Evolutionary conservation across 805 yeast genomes (phyloP).

Genomic region (Candida piceae): DNA sequence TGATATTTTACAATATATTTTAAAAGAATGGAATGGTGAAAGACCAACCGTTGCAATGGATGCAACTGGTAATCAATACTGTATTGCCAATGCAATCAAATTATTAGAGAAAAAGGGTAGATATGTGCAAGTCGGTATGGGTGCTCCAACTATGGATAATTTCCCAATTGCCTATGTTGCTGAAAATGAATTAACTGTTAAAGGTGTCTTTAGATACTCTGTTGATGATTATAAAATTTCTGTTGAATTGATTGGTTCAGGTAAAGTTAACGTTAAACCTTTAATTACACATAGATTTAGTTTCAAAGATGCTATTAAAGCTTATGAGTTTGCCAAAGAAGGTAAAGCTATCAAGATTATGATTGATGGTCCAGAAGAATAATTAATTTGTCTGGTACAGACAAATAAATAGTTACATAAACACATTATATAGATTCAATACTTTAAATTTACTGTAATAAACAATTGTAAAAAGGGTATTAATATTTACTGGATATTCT

Average conservation of each 20-base stretch:
- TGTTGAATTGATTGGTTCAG: slow-evolving; percentile 58
- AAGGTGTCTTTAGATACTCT: slow-evolving; percentile 78
- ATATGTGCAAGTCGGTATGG: slow-evolving; percentile 84
- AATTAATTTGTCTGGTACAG: neutral
- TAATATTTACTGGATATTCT: neutral
- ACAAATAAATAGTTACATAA: neutral
- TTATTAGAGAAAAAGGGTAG: slow-evolving; percentile 64
- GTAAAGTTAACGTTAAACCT: slow-evolving; percentile 59
- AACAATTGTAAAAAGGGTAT: neutral
- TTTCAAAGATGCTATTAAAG: slow-evolving; percentile 69
- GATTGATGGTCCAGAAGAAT: slow-evolving; percentile 67
- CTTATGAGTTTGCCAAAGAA: slow-evolving; percentile 60
- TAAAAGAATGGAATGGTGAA: slow-evolving; percentile 35
- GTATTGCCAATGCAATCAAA: slow-evolving; percentile 64
- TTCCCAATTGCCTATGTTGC: slow-evolving; percentile 73
- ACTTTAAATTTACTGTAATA: too few relatives aligned
- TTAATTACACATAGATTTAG: slow-evolving; percentile 70
- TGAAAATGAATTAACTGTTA: slow-evolving; percentile 61
- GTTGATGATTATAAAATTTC: slow-evolving; percentile 73
- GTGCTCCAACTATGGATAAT: slow-evolving; percentile 52
- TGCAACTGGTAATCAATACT: slow-evolving; percentile 78
- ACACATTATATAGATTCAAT: neutral
- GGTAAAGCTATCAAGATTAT: slow-evolving; percentile 75
- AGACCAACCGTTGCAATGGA: slow-evolving; percentile 59
- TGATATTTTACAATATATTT: slow-evolving; percentile 33